These are phyloP conservation scores for Cordyceps pruinosa DNA, from an alignment of 2,329 filamentous ascomycete species.

Conservation along the genomic window DNA sequence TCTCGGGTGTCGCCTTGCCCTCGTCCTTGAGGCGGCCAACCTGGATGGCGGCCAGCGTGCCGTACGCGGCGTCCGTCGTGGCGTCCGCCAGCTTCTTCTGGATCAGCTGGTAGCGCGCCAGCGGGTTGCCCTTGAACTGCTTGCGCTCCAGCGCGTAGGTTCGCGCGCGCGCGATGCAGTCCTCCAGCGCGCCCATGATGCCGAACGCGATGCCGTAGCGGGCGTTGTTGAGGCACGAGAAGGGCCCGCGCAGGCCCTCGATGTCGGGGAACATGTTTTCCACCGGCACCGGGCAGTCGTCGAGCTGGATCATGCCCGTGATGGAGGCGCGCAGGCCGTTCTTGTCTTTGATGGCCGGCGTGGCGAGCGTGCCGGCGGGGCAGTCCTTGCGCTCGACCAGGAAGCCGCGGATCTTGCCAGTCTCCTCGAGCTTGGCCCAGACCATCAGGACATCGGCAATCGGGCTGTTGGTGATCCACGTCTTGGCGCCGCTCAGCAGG, in stretches of 20 bases:
- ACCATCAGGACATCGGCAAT: conserved; percentile 80
- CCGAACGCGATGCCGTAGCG: conserved; percentile 91
- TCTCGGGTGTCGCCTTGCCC: conserved; percentile 81
- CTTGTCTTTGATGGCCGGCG: conserved; percentile 89
- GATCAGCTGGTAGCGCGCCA: conserved; percentile 92
- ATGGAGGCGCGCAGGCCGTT: conserved; percentile 87
- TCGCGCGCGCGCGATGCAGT: conserved; percentile 74
- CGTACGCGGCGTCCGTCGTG: conserved; percentile 81
- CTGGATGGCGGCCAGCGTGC: conserved; percentile 82
- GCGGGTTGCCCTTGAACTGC: conserved; percentile 92
- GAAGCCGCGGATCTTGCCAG: conserved; percentile 91
- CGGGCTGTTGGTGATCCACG: conserved; percentile 93
- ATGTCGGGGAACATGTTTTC: conserved; percentile 92
- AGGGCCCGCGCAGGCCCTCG: conserved; percentile 81
- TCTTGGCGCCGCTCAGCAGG: conserved; percentile 74
- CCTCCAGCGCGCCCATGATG: conserved; percentile 88
- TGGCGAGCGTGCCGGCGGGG: conserved; percentile 82
- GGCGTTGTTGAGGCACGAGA: conserved; percentile 89
- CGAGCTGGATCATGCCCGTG: conserved; percentile 96
- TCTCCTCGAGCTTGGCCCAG: conserved; percentile 89
- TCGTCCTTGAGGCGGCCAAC: conserved; percentile 90
- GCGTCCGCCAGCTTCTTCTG: conserved; percentile 98
- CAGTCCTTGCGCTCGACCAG: conserved; percentile 79
- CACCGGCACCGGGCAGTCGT: conserved; percentile 78
- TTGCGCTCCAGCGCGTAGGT: conserved; percentile 86